Evolutionary conservation across 2,329 filamentous ascomycete species (phyloP), one percentile per base, ranked within the genome.

Genomic region (Emmonsiellopsis sp.): DNA sequence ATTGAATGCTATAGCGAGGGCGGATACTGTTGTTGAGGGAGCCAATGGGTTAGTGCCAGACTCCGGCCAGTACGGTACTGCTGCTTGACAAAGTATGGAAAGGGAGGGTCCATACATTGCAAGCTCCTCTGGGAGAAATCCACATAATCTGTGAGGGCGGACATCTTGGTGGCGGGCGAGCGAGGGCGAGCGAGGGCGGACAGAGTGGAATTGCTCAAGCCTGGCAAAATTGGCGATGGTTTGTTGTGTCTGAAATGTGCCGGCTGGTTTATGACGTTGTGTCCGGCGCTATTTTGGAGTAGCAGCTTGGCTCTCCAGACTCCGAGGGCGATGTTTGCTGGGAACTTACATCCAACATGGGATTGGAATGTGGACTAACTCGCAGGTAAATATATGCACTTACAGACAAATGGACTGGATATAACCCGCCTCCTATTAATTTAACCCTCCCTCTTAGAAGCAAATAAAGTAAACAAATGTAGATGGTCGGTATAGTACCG

Each of bases 1-100:
- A 73, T 98, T 98, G 74, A 98, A 97, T 48, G 85, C 80, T 72
- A 98, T 95, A 51, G 87, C 81, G 53, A 77, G 79, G 47, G 85
- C 87, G 61, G 89, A 88, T 61, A 93, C 91, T 95, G 57, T 55
- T 57, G 44, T 32, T 52, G 44, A 49, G 34, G 39, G 5, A 42
- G 34, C 39, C 51, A 58, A 61, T 46, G 57, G 57, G 54, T 49
- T 39, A 45, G 40, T 37, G 46, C 17, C 32, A 27, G 21, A 27
- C 21, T 27, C 21, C 21, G 21, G 21, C 21, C 21, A 27, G 21
- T 27, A 1, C 21, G 5, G 21, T 27, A 27, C 21, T 5, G 3
- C 21, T 27, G 21, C 21, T 27, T 27, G 21, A 27, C 21, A 27
- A 27, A 27, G 27, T n/a, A 50, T 33, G 36, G 8, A 37, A 34